Percentiles rank a stretch among this genome's conserved stretches.
phyloP scores from a whole-genome alignment of 2,329 filamentous ascomycete species.

The Diplocarpon mali region DNA sequence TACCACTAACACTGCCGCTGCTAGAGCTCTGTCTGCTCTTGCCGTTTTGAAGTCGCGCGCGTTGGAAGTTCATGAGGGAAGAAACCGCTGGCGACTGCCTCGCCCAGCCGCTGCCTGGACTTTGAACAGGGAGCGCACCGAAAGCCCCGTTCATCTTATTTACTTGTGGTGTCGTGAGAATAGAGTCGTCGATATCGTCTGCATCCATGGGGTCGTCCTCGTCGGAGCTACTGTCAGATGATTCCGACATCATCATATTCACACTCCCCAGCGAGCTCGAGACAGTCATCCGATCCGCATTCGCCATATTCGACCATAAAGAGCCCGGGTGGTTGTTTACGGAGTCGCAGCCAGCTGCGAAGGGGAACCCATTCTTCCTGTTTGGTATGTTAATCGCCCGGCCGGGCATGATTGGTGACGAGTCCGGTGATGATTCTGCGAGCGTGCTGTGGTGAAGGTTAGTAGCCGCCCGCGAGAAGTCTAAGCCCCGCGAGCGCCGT shows the following conservation, averaged over 20 bases:
- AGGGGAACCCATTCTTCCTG: slow-evolving; percentile 36
- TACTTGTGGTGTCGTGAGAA: slow-evolving; percentile 73
- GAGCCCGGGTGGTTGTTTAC: slow-evolving; percentile 45
- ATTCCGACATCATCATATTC: slow-evolving; percentile 66
- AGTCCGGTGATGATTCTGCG: slow-evolving; percentile 81
- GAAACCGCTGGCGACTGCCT: slow-evolving; percentile 60
- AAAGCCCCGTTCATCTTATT: slow-evolving; percentile 44
- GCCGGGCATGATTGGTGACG: slow-evolving; percentile 73
- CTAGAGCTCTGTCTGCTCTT: slow-evolving; percentile 57
- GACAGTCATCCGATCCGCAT: slow-evolving; percentile 57
- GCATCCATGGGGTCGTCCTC: slow-evolving; percentile 63
- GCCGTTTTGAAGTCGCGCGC: slow-evolving; percentile 44
- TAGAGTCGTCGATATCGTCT: slow-evolving; percentile 63
- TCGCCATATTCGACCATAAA: slow-evolving; percentile 60
- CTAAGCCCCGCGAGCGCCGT: slow-evolving; percentile 76
- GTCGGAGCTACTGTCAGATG: slow-evolving; percentile 60
- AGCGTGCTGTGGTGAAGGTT: slow-evolving; percentile 93
- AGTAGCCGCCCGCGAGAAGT: slow-evolving; percentile 87
- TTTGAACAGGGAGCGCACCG: slow-evolving; percentile 31
- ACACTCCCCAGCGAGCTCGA: slow-evolving; percentile 53
- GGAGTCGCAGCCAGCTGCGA: slow-evolving; percentile 47
- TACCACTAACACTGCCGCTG: slow-evolving; percentile 61
- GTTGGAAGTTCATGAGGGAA: slow-evolving; percentile 70
- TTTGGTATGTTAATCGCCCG: slow-evolving; percentile 54
- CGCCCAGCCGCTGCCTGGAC: slow-evolving; percentile 51